Percentiles rank a stretch among this genome's conserved stretches.
Conservation (phyloP, 164 flowering plant species). For the Stephania yunnanensis region DNA sequence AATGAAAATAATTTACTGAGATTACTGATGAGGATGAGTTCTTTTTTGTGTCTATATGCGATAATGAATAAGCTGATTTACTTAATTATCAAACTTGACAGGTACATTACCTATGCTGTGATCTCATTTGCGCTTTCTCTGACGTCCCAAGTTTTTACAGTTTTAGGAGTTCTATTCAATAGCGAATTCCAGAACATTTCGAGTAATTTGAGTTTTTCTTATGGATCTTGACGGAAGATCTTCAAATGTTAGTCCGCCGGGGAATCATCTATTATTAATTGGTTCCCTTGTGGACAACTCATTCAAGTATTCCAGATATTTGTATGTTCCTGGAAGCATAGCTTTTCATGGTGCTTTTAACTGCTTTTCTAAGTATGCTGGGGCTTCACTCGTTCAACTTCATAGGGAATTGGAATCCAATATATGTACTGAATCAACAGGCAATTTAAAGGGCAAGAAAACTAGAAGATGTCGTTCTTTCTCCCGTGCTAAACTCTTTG, state of each 20-base stretch:
- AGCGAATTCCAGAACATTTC: slow-evolving; percentile 25
- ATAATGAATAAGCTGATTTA: background rate
- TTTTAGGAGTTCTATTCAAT: background rate
- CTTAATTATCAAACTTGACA: background rate
- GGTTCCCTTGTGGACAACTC: slow-evolving; percentile 40
- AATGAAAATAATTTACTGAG: background rate
- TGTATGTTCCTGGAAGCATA: slow-evolving; percentile 42
- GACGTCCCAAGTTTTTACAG: background rate
- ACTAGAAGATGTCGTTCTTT: slow-evolving; percentile 23
- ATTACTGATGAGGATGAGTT: background rate
- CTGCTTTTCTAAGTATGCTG: slow-evolving; percentile 60
- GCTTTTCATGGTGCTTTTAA: slow-evolving; percentile 63
- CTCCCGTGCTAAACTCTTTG: slow-evolving; percentile 22
- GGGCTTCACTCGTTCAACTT: slow-evolving; percentile 40
- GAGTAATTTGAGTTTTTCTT: slow-evolving; percentile 37
- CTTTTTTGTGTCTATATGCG: background rate
- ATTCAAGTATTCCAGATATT: slow-evolving; percentile 18
- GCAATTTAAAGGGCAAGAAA: slow-evolving; percentile 18
- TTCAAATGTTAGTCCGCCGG: slow-evolving; percentile 30
- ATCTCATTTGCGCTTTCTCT: background rate
- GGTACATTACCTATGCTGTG: slow-evolving; percentile 2
- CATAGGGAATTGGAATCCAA: slow-evolving; percentile 33
- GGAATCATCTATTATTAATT: slow-evolving; percentile 33
- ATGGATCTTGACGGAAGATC: slow-evolving; percentile 50
- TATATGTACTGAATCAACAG: slow-evolving; percentile 21